Evolutionary conservation across 345 rosid species (phyloP).

Genomic region (Syzygium jambos): DNA sequence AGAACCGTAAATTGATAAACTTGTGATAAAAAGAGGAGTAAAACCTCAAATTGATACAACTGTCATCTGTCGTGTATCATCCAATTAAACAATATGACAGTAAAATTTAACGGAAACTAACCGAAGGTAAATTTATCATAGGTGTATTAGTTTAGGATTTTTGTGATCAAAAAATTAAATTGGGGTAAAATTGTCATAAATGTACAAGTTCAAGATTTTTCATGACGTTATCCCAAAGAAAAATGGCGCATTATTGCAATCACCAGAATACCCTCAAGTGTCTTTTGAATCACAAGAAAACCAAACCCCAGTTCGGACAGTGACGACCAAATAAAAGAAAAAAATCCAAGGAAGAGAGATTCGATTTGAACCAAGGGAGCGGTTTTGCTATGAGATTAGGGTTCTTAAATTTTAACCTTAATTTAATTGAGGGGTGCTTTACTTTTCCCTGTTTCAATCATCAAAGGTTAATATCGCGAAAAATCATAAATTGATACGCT

Average conservation of each 20-base stretch:
- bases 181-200: no score
- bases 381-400: not conserved
- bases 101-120: no score
- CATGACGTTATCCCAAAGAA: no score
- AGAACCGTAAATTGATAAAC: no score
- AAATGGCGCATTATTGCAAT: not conserved
- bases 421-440: not conserved
- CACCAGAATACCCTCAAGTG: not conserved
- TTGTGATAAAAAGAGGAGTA: no score
- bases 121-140: no score
- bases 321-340: not conserved
- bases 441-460: not conserved
- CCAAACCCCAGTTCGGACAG: not conserved
- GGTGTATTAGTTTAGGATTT: no score
- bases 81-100: no score
- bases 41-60: no score
- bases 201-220: accelerated
- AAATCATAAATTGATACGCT: no score
- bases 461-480: not conserved
- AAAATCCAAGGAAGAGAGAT: not conserved
- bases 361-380: not conserved
- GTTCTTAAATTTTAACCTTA: not conserved
- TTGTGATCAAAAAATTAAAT: no score
- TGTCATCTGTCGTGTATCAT: no score
- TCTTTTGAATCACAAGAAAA: not conserved